Evolutionary conservation across 176 grass and related monocot species (phyloP).

Genomic region (Luzula sylvatica): DNA sequence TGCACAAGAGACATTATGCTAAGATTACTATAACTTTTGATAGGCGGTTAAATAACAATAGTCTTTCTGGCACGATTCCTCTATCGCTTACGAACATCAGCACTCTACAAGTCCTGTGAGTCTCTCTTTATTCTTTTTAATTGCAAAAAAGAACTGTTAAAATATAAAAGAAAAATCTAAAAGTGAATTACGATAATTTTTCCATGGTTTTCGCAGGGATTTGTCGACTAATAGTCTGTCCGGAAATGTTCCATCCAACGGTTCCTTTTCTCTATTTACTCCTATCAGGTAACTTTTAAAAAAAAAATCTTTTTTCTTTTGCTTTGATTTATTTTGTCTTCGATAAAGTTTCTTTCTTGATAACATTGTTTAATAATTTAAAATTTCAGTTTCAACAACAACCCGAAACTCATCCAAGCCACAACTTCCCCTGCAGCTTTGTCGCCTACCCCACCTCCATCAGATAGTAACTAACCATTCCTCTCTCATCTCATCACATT

Average conservation of each 20-base stretch:
- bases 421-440: constrained; percentile 59
- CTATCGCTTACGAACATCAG: constrained; percentile 43
- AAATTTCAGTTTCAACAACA: no score
- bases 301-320: constrained; percentile 8
- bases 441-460: constrained; percentile 24
- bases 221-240: constrained; percentile 61
- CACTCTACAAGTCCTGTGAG: constrained; percentile 75
- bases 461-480: constrained; percentile 27
- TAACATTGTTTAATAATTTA: constrained; percentile 6
- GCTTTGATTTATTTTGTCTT: background rate
- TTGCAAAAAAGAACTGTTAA: constrained; percentile 1
- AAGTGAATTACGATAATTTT: background rate
- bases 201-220: constrained; percentile 31
- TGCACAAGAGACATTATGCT: background rate
- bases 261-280: constrained; percentile 69
- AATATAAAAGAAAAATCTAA: background rate
- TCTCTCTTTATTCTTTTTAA: constrained; percentile 16
- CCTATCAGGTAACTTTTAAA: constrained; percentile 55
- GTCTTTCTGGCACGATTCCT: constrained; percentile 38
- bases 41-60: constrained; percentile 87
- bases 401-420: constrained; percentile 16
- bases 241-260: constrained; percentile 51
- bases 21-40: constrained; percentile 25
- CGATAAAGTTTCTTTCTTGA: constrained; percentile 3
- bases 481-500: background rate